Evolutionary conservation across 2,329 filamentous ascomycete genomes (phyloP).

Genomic region (Dendrostoma leiphaemia): DNA sequence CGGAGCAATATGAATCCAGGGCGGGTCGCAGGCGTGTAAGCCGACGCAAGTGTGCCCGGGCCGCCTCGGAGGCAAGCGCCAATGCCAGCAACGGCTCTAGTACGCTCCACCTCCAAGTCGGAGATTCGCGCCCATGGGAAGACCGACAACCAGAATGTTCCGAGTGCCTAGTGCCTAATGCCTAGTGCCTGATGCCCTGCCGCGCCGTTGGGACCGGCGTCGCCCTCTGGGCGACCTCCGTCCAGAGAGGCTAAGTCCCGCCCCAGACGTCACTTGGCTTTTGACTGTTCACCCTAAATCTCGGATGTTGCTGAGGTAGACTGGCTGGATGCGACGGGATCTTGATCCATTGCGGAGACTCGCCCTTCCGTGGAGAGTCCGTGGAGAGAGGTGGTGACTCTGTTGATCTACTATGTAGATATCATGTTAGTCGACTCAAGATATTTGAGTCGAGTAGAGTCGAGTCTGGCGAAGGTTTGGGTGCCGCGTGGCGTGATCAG

Average conservation of each 20-base stretch:
- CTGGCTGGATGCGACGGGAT: not conserved
- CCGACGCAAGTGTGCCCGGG: too few relatives aligned
- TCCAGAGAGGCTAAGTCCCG: not conserved
- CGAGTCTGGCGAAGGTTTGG: not conserved
- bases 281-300: not conserved
- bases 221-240: not conserved
- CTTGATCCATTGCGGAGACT: not conserved
- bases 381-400: not conserved
- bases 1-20: too few relatives aligned
- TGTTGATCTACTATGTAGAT: not conserved
- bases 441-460: not conserved
- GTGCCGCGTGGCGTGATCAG: not conserved
- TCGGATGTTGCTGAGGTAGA: not conserved
- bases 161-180: too few relatives aligned
- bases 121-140: too few relatives aligned
- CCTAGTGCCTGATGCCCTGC: not conserved
- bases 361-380: too few relatives aligned
- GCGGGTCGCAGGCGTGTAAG: too few relatives aligned
- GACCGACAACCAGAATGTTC: too few relatives aligned
- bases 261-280: not conserved
- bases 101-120: too few relatives aligned
- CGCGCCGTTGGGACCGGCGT: not conserved
- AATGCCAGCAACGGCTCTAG: too few relatives aligned
- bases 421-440: not conserved
- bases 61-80: too few relatives aligned